Evolutionary conservation across 345 rosid species (phyloP).

Genomic region (Salix arbutifolia): DNA sequence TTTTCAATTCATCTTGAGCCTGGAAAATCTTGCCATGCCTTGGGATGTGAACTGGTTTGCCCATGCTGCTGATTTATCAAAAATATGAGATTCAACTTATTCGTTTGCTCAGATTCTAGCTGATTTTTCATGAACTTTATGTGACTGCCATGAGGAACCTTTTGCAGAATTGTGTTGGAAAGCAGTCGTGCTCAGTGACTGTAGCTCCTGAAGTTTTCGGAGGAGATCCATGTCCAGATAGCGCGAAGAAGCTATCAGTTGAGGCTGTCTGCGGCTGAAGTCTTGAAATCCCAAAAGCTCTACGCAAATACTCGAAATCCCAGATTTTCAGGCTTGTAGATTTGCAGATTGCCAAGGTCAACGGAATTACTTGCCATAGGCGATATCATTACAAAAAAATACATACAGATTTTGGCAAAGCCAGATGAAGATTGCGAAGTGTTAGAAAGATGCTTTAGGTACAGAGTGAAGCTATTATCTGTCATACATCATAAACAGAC

Average conservation of each 20-base stretch:
- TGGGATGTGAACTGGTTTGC: too few species aligned
- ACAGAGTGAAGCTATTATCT: constrained; percentile 20
- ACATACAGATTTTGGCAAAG: constrained; percentile 12
- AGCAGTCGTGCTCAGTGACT: constrained; percentile 21
- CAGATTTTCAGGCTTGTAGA: constrained; percentile 4
- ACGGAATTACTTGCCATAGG: neutral
- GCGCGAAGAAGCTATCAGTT: constrained; percentile 20
- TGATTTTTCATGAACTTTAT: neutral
- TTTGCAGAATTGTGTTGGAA: constrained; percentile 26
- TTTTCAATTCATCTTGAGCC: neutral
- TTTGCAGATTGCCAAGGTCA: constrained; percentile 3
- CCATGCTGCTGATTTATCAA: too few species aligned
- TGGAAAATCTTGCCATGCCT: neutral
- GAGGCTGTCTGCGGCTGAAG: constrained; percentile 29
- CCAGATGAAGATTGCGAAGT: constrained; percentile 18
- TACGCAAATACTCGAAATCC: constrained; percentile 16
- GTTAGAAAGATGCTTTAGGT: constrained; percentile 10
- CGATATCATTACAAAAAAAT: neutral
- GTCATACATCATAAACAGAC: constrained; percentile 11
- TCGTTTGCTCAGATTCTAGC: too few species aligned
- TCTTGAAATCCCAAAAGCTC: neutral
- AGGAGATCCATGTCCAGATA: constrained; percentile 27
- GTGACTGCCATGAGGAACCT: neutral
- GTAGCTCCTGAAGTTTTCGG: constrained; percentile 26
- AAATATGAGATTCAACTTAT: too few species aligned